These are phyloP conservation scores for Haematococcus lacustris DNA, from an alignment of 139 green algal genomes.

Conservation along the genomic window DNA sequence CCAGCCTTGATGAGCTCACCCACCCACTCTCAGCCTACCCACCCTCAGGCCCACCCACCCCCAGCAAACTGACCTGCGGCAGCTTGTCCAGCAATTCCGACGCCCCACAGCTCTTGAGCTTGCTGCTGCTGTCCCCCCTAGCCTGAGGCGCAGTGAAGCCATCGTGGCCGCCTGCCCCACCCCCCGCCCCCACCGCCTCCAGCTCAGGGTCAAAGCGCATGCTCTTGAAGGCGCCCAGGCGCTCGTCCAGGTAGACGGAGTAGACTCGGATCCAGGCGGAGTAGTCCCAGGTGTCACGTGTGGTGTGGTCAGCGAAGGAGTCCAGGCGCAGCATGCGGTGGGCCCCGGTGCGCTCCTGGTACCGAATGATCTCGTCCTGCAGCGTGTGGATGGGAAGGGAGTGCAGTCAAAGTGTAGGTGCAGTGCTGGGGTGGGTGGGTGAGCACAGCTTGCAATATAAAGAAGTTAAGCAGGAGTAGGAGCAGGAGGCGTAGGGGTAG, in stretches of 20 bases:
- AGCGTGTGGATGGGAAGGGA: too few species aligned
- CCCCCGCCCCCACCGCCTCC: conserved; percentile 3
- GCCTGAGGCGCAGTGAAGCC: conserved; percentile 1
- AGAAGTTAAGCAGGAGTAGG: too few species aligned
- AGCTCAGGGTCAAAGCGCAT: conserved; percentile 47
- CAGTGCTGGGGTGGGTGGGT: too few species aligned
- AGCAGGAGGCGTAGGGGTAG: too few species aligned
- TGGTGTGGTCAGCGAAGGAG: conserved; percentile 53
- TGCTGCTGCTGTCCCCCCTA: conserved; percentile 12
- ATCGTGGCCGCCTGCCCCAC: background rate
- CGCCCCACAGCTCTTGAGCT: conserved; percentile 36
- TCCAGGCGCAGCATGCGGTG: conserved; percentile 61
- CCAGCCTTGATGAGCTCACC: too few species aligned
- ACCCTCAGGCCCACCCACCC: too few species aligned
- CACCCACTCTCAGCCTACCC: too few species aligned
- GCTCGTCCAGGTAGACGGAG: conserved; percentile 85
- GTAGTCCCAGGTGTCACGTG: conserved; percentile 71
- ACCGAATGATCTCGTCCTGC: conserved; percentile 43
- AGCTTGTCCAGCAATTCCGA: conserved; percentile 72
- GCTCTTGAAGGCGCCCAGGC: conserved; percentile 55
- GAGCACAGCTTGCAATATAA: too few species aligned
- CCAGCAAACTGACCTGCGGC: conserved; percentile 43
- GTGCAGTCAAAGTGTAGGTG: too few species aligned
- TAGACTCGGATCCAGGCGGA: conserved; percentile 86
- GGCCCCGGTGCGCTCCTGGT: conserved; percentile 33